Base-by-base conservation (phyloP, 2,329 filamentous ascomycete species). In the Pseudopithomyces chartarum region DNA sequence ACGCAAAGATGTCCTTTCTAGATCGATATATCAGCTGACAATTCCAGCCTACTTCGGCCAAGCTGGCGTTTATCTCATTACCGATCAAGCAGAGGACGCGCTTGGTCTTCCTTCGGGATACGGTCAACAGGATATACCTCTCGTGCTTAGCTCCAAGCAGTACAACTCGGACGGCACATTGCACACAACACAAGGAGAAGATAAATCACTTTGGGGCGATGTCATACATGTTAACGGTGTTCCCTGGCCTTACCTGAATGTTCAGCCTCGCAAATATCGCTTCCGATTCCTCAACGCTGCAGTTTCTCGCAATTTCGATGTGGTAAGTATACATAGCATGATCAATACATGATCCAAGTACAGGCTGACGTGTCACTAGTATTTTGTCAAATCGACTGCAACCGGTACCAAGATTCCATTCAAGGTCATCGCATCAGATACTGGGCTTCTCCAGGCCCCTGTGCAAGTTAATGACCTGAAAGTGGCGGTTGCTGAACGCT, bases 251-350 rank as follows among this genome's bases (percentile, higher is more conserved):
- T 85, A 77, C 59, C 61, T 85, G 3, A 77, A 80, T 26, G 83
- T 85, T 6, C 79, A 86, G 67, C 83, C 82, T 2, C 79, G 84
- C 64, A 85, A 85, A 68, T 86, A 86, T 67, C 82, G 84, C 23
- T 81, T 87, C 67, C 76, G 84, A 1, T 71, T 85, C 59, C 76
- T 84, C 22, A 80, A 85, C 66, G 77, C 66, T 45, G 65, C 64
- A 1, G 48, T 70, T 4, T 66, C 63, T 26, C 63, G 66, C 3
- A 76, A 78, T 29, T 85, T 82, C 54, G 74, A 78, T 22, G 73
- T 85, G 3, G 44, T 46, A 34, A 20, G 26, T 46, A 8, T 26
- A 29, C 22, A 6, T 26, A 15, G 22, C 26, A 38, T 13, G 12
- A 38, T 4, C 34, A 38, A 20, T 2, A 17, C n/a, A 6, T 6